Percentiles rank a stretch among this genome's conserved stretches.
Evolutionary conservation across 352 stramenopile genomes (phyloP).

Genomic region (Globisporangium yorkense): DNA sequence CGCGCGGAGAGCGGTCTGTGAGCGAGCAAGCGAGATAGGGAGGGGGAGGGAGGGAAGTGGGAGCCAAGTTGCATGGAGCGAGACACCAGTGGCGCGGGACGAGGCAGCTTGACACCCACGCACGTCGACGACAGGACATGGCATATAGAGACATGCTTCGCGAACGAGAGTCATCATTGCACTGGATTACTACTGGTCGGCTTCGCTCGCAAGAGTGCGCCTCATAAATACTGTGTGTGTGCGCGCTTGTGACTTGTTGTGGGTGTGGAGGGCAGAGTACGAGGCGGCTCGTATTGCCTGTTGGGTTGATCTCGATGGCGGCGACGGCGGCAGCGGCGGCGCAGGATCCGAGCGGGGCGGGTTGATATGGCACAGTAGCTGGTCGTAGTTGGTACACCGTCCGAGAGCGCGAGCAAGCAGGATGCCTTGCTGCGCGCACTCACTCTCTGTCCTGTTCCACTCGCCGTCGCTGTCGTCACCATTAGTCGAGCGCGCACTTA

Average conservation of each 20-base stretch:
- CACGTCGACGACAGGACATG: not conserved
- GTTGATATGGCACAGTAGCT: constrained; percentile 18
- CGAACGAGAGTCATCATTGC: not conserved
- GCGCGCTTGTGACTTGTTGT: not conserved
- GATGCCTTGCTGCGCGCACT: not conserved
- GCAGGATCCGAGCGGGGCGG: not conserved
- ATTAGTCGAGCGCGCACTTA: not conserved
- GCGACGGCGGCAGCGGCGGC: not conserved
- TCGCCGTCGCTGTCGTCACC: not conserved
- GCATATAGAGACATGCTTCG: not conserved
- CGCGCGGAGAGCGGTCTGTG: constrained; percentile 26
- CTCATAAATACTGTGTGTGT: not conserved
- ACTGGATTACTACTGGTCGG: not conserved
- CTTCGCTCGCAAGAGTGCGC: not conserved
- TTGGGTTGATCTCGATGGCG: not conserved
- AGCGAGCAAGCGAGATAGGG: not conserved
- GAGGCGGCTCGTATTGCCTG: not conserved
- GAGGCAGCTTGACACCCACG: not conserved
- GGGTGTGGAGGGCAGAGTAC: not conserved
- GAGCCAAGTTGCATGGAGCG: not conserved
- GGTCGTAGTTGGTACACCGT: constrained; percentile 13
- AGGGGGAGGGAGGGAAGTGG: not conserved
- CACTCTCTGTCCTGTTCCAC: not conserved
- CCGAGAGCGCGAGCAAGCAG: not conserved
- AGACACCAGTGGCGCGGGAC: too few relatives aligned